phyloP scores from a whole-genome alignment of 768 basidiomycete genomes.

The Dentipellis fragilis region DNA sequence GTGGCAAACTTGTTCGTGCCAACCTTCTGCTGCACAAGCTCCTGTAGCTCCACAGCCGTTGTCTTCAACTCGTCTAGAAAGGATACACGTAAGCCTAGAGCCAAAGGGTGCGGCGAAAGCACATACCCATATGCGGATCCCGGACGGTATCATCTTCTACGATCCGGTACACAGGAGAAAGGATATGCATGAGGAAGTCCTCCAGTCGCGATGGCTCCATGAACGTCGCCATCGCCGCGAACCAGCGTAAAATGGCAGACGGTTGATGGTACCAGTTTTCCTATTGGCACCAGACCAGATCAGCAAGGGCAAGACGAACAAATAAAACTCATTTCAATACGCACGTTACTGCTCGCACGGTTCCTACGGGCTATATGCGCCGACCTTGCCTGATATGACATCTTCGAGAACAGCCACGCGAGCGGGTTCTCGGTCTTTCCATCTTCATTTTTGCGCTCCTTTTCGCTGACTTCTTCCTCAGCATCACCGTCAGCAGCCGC shows the following conservation, averaged over 20 bases:
- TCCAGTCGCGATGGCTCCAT: conserved; percentile 53
- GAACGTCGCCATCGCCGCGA: conserved; percentile 79
- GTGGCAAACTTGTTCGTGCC: conserved; percentile 77
- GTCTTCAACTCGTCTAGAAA: conserved; percentile 71
- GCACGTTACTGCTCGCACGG: conserved; percentile 34
- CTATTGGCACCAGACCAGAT: conserved; percentile 28
- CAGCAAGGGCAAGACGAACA: not conserved
- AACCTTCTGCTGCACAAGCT: conserved; percentile 79
- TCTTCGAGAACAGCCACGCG: conserved; percentile 89
- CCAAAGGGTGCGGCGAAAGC: not conserved
- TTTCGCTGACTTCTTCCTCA: conserved; percentile 9
- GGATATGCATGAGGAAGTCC: conserved; percentile 70
- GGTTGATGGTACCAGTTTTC: conserved; percentile 79
- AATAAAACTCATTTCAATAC: conserved; percentile 12
- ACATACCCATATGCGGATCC: conserved; percentile 69
- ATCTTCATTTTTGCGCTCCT: conserved; percentile 4
- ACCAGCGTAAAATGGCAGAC: conserved; percentile 76
- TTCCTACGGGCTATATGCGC: conserved; percentile 64
- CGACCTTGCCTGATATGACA: conserved; percentile 80
- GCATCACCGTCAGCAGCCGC: conserved; percentile 17
- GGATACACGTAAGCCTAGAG: not conserved
- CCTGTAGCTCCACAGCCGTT: conserved; percentile 73
- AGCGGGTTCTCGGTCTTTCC: conserved; percentile 38
- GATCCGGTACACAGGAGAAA: conserved; percentile 81
- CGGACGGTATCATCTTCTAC: conserved; percentile 78